phyloP scores from a whole-genome alignment of 306 rosid species.

The Canavalia gladiata region DNA sequence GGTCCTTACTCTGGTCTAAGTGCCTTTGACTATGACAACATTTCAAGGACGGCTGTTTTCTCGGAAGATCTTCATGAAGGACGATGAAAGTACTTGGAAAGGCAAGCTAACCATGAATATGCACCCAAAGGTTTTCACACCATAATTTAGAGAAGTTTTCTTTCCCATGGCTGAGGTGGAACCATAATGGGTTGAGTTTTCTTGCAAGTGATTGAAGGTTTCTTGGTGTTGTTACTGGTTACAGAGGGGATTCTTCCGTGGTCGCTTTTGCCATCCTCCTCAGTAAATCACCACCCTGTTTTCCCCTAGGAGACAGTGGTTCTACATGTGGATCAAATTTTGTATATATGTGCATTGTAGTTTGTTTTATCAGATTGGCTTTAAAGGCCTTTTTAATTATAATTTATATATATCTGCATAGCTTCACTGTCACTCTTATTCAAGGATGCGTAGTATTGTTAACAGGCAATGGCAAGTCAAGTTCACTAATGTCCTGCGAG shows the following conservation, averaged over 20 bases:
- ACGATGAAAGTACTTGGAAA: slow-evolving; percentile 58
- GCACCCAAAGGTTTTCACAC: slow-evolving; percentile 35
- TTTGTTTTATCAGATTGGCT: slow-evolving; percentile 43
- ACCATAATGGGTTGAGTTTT: slow-evolving; percentile 44
- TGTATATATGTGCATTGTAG: slow-evolving; percentile 62
- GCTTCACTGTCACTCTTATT: not conserved
- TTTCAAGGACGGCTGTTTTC: slow-evolving; percentile 82
- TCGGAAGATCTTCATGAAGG: slow-evolving; percentile 99
- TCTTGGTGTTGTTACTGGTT: slow-evolving; percentile 38
- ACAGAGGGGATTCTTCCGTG: slow-evolving; percentile 35
- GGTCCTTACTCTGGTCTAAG: slow-evolving; percentile 95
- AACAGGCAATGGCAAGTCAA: not conserved
- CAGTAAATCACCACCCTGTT: slow-evolving; percentile 3
- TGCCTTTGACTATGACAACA: slow-evolving; percentile 78
- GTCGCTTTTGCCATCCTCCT: slow-evolving; percentile 32
- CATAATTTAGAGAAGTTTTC: slow-evolving; percentile 32
- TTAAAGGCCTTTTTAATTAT: slow-evolving; percentile 15
- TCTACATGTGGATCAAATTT: slow-evolving; percentile 58
- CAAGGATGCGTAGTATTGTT: not conserved
- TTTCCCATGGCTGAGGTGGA: slow-evolving; percentile 42
- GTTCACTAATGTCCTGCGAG: not conserved
- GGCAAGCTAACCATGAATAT: slow-evolving; percentile 1
- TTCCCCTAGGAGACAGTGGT: slow-evolving; percentile 42
- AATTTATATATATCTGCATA: slow-evolving; percentile 7
- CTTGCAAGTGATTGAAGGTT: slow-evolving; percentile 47